Evolutionary conservation across 2,329 filamentous ascomycete species (phyloP).

Genomic region (Diaporthe citriasiana): DNA sequence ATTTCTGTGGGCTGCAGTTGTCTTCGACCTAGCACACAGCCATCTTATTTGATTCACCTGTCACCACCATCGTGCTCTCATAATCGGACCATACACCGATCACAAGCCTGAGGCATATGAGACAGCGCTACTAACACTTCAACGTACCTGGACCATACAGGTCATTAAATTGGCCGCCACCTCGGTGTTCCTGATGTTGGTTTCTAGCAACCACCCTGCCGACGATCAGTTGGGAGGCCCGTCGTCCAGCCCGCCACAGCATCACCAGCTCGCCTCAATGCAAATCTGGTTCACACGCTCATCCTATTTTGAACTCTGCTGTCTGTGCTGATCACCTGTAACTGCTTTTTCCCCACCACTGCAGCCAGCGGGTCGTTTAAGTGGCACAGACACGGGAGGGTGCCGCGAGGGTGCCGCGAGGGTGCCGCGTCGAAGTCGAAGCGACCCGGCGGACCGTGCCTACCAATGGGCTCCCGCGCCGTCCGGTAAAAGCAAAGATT

Average conservation of each 20-base stretch:
- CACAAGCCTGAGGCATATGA: background rate
- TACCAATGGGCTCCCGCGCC: background rate
- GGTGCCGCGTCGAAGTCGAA: conserved; percentile 26
- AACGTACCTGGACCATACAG: background rate
- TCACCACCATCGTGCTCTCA: background rate
- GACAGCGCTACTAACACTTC: background rate
- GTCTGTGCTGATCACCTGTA: background rate
- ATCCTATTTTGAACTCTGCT: background rate
- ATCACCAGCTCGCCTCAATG: background rate
- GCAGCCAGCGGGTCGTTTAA: conserved; percentile 4
- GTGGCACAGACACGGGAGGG: conserved; percentile 31
- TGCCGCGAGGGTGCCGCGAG: conserved; percentile 23
- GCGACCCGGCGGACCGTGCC: conserved; percentile 19
- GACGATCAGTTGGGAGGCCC: background rate
- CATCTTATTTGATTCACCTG: background rate
- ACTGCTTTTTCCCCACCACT: conserved; percentile 1
- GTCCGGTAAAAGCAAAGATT: background rate
- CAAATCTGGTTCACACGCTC: background rate
- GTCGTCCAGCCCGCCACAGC: background rate
- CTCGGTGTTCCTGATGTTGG: background rate
- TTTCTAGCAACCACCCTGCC: background rate
- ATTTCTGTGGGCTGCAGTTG: background rate
- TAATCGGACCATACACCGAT: conserved; percentile 4
- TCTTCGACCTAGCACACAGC: conserved; percentile 13
- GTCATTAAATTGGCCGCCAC: background rate